Evolutionary conservation across 495 filamentous ascomycete species (phyloP), one percentile per base, ranked within the genome.

Genomic region (Penicillium paradoxum): DNA sequence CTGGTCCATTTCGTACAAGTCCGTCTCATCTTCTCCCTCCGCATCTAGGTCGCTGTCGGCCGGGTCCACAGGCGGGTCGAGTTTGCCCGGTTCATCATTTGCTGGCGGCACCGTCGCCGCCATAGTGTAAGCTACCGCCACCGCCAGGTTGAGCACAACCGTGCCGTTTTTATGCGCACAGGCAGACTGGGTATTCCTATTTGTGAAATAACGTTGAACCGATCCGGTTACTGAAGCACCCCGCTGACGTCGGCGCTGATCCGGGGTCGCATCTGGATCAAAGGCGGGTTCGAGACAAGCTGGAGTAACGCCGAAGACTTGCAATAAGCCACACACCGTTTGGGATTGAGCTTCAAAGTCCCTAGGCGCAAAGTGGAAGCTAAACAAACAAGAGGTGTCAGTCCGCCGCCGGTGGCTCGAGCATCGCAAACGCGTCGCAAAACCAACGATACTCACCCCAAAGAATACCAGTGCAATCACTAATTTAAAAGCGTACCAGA

Each of bases 11-110:
- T 69, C 64, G 48, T 74, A 74, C 14, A 74, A 42, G 46, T 77
- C 73, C 7, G 74, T 73, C 39, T 77, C 75, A 22, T 77, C 76
- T 45, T 79, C 77, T 7, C 77, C 75, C 49, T 79, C 75, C 14
- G 76, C 79, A 55, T 82, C 81, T 54, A 73, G 66, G 45, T 82
- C 79, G 57, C 72, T 78, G 55, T 74, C 77, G 25, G 67, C 62
- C 58, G 65, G 54, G 40, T 72, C 72, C 45, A 61, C 57, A 17
- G 62, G 62, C 38, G 67, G 58, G 56, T 66, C 65, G 51, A 67
- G 60, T 54, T 69, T 63, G 45, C 58, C 63, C 45, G 65, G 63
- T 53, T 70, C 67, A 48, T 76, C 67, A 57, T 72, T 58, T 55
- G 64, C 65, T 60, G 72, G 67, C 66, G 70, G 69, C 70, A 72